Evolutionary conservation across 1,139 yeast species (phyloP), one percentile per base, ranked within the genome.

Genomic region (Zygotorulaspora mrakii): DNA sequence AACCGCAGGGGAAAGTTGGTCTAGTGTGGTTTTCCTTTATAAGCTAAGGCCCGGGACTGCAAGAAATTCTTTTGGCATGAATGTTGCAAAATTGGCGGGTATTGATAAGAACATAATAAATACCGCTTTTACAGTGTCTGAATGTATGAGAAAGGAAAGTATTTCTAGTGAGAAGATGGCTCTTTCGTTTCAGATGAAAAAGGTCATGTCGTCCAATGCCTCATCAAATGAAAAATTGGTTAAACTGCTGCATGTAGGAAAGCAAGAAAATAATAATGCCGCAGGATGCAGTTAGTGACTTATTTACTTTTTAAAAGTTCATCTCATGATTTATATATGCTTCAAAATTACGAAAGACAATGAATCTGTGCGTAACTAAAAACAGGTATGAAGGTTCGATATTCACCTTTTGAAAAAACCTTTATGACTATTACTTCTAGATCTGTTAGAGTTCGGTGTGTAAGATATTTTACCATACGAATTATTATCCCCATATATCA

Each of bases 81-180:
- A 85, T 53, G 91, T 84, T 33, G 95, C 95, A 1, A 75, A 73
- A 49, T 55, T 84, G 46, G 88, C 94, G 0, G 76, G 77, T 1
- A 65, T 85, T 2, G 79, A 83, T 1, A 59, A 58, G 2, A 58
- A 58, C 0, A 68, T 85, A 3, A 68, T 83, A 6, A 55, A 65
- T 2, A 55, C 59, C 2, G 94, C 94, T 0, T 66, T 55, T 42
- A 46, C 49, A 6, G 64, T 72, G 4, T 74, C 88, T 2, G 68
- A 66, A 35, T 55, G 61, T 14, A 55, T 71, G 51, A 73, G 72
- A 56, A 42, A 49, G 5, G 54, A 56, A 23, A 57, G 58, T 25
- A 57, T 54, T 30, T 14, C 37, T 3, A 34, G 28, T 14, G 21
- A 35, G 6, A 8, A 23, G 4, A 23, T 39, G 12, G 39, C 41